These are phyloP conservation scores for Hemileccinum impolitum DNA, from an alignment of 768 basidiomycete genomes.

Conservation along the genomic window DNA sequence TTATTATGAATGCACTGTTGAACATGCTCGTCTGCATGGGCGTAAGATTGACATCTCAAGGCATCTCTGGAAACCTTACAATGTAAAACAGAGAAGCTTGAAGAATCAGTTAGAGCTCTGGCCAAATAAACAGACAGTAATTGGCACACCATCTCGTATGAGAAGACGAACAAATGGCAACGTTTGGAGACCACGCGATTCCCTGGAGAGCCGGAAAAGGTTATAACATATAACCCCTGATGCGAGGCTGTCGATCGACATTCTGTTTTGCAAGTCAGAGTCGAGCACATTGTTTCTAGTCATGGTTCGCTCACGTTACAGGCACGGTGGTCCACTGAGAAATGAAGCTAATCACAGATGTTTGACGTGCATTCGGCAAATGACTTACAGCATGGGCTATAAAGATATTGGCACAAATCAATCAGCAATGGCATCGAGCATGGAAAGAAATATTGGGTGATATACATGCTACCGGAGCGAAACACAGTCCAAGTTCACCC, in stretches of 20 bases:
- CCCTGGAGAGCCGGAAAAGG: not conserved
- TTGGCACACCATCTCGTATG: slow-evolving; percentile 22
- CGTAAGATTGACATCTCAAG: not conserved
- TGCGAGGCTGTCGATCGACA: not conserved
- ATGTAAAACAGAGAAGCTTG: slow-evolving; percentile 13
- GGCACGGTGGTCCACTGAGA: not conserved
- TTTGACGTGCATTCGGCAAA: not conserved
- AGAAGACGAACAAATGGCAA: slow-evolving; percentile 13
- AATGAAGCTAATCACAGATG: not conserved
- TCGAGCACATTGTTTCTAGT: not conserved
- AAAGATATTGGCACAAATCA: too few relatives aligned
- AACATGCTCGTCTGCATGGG: slow-evolving; percentile 6
- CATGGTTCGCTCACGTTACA: not conserved
- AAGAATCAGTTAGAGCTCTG: not conserved
- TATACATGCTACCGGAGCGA: not conserved
- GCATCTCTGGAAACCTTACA: not conserved
- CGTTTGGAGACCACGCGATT: not conserved
- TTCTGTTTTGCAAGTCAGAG: not conserved
- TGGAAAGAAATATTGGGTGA: not conserved
- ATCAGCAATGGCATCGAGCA: not conserved
- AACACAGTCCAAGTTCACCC: not conserved
- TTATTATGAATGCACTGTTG: slow-evolving; percentile 7
- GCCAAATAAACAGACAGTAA: not conserved
- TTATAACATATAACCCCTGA: not conserved
- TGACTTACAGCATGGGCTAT: not conserved